A percentile compares a stretch with the other conserved stretches of the same genome.
Conservation (phyloP, 2,329 filamentous ascomycete species). For the Neonectria sp. region DNA sequence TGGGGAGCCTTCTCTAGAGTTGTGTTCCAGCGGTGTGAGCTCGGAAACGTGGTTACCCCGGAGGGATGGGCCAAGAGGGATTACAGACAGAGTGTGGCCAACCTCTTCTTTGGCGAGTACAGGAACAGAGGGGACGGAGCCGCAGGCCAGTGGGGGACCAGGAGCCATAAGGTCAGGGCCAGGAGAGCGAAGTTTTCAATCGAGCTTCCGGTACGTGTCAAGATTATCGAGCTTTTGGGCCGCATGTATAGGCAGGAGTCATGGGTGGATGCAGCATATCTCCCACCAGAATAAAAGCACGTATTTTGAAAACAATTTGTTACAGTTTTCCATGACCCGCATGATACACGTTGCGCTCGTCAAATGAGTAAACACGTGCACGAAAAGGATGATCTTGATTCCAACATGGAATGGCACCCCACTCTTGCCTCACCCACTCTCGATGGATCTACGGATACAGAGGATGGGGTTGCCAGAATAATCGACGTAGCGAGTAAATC, state of each 20-base stretch:
- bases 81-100: background rate
- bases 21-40: background rate
- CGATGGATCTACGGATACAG: background rate
- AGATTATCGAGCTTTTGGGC: background rate
- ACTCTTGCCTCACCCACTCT: background rate
- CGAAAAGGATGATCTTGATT: too few species aligned
- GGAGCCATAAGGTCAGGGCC: too few species aligned
- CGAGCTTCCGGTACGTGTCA: background rate
- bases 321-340: background rate
- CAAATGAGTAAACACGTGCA: too few species aligned
- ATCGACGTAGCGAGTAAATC: background rate
- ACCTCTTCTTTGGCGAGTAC: background rate
- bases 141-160: too few species aligned
- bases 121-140: background rate
- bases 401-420: background rate
- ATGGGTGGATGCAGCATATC: conserved; percentile 6
- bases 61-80: conserved; percentile 10
- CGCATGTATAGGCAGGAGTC: background rate
- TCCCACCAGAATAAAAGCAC: background rate
- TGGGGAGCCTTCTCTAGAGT: conserved; percentile 11
- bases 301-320: too few species aligned
- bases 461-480: background rate
- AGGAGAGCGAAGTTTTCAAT: conserved; percentile 10
- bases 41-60: conserved; percentile 5
- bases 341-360: background rate